These are phyloP conservation scores for Solanum medicagineum DNA, from an alignment of 257 asterid genomes.

Conservation along the genomic window DNA sequence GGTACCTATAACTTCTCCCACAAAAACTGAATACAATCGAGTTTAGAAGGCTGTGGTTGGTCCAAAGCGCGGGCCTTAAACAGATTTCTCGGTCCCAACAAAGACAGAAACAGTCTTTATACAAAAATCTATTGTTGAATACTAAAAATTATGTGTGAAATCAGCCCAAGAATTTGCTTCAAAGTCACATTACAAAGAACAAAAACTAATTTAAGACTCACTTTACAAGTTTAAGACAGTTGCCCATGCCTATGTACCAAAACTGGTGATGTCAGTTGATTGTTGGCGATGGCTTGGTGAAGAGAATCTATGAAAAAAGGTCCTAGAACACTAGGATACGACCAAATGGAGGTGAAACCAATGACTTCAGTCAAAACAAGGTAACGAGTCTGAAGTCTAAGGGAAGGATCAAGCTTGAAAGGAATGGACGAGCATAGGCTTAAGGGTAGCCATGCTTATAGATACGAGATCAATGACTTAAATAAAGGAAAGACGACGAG, in stretches of 20 bases:
- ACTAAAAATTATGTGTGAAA: neutral
- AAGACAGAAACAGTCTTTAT: too few relatives aligned
- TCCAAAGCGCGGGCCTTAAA: too few relatives aligned
- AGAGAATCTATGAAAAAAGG: neutral
- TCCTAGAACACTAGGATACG: neutral
- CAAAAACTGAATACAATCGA: too few relatives aligned
- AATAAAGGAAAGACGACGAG: neutral
- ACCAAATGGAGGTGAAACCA: neutral
- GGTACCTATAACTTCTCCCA: too few relatives aligned
- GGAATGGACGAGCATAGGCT: neutral
- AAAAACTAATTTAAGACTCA: neutral
- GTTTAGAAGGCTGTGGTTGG: too few relatives aligned
- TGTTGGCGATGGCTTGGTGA: neutral
- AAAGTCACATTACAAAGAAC: neutral
- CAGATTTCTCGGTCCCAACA: too few relatives aligned
- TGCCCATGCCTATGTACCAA: neutral
- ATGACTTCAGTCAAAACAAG: neutral
- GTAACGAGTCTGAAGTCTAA: neutral
- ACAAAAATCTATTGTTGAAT: neutral
- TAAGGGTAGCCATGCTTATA: neutral
- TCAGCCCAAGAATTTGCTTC: neutral
- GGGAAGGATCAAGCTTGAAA: neutral
- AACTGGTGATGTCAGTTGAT: neutral
- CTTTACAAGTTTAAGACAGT: too few relatives aligned
- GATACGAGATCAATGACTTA: neutral